Conservation (phyloP, 805 yeast genomes). For the Sugiyamaella floridensis region DNA sequence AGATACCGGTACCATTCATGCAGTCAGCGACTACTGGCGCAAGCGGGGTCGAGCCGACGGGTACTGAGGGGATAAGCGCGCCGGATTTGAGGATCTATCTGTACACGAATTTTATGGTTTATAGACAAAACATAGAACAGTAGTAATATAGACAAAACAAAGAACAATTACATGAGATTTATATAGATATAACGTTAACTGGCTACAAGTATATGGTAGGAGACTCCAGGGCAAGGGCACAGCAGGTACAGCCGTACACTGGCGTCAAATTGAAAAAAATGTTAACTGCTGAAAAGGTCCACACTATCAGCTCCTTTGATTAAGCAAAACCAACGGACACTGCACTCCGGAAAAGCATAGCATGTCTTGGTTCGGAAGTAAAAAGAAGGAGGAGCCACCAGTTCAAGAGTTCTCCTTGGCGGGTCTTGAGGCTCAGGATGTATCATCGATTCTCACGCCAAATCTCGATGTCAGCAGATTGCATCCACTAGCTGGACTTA, state of each 20-base stretch:
- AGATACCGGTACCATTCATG: conserved; percentile 44
- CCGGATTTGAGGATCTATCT: no score
- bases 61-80: conserved; percentile 34
- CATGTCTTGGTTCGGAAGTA: conserved; percentile 26
- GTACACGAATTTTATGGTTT: no score
- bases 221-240: no score
- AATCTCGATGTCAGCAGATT: conserved; percentile 62
- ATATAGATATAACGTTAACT: no score
- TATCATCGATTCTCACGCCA: conserved; percentile 55
- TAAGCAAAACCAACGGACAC: not conserved
- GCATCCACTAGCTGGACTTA: conserved; percentile 91
- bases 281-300: not conserved
- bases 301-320: not conserved
- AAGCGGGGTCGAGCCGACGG: conserved; percentile 73
- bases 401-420: conserved; percentile 50
- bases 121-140: no score
- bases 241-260: no score
- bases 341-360: not conserved
- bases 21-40: conserved; percentile 88
- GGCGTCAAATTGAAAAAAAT: conserved; percentile 1
- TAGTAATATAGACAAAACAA: no score
- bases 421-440: conserved; percentile 56
- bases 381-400: conserved; percentile 17
- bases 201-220: no score
- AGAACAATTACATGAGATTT: no score